Conservation (phyloP, 148 eudicot genomes). For the Rhododendron williamsianum region DNA sequence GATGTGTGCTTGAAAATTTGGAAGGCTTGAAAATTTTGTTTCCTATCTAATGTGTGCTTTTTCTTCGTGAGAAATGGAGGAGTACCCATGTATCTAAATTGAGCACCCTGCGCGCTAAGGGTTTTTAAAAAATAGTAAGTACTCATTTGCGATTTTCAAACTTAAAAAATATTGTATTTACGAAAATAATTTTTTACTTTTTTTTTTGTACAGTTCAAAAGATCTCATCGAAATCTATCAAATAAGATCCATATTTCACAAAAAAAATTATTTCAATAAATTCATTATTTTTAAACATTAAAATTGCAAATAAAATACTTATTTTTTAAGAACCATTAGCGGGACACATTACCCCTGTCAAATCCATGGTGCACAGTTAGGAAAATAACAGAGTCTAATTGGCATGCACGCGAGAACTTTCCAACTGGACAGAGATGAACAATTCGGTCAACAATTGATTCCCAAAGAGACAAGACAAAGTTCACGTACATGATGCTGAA, state of each 20-base stretch:
- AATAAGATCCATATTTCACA: no score
- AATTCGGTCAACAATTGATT: constrained; percentile 9
- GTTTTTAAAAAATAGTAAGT: no score
- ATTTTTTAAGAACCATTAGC: no score
- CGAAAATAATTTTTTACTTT: no score
- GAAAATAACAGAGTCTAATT: not conserved
- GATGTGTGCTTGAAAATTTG: not conserved
- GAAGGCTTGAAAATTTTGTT: not conserved
- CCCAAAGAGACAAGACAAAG: constrained; percentile 5
- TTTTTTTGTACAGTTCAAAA: no score
- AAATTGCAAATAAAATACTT: no score
- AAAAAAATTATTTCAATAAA: no score
- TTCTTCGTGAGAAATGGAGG: not conserved
- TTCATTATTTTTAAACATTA: no score
- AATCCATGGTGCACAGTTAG: not conserved
- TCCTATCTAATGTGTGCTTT: not conserved
- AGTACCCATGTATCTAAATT: not conserved
- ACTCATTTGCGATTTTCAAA: no score
- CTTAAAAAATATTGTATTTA: no score
- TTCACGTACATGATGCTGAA: constrained; percentile 5
- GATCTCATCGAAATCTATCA: no score
- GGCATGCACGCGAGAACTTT: not conserved
- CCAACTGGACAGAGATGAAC: not conserved
- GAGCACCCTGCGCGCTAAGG: not conserved
- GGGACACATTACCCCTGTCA: not conserved